Evolutionary conservation across 1,284 basidiomycete species (phyloP), one percentile per base, ranked within the genome.

Genomic region (Pseudozyma sp.): DNA sequence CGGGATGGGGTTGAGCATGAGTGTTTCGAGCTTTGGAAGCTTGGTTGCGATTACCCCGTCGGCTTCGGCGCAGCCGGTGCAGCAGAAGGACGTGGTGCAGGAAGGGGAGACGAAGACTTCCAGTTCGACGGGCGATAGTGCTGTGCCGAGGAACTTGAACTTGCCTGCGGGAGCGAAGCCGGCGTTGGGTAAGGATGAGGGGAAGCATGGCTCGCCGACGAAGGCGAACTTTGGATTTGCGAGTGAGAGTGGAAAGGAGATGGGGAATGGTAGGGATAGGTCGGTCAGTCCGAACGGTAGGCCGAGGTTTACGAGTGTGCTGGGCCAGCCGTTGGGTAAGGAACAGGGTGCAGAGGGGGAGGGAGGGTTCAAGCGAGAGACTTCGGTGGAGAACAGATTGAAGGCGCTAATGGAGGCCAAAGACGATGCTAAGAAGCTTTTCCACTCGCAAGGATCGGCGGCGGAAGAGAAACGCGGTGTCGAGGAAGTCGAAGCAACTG

Each of bases 361-460:
- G 33, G 37, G n/a, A 7, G 54, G 44, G 19, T 42, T 45, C 43
- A 65, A 59, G 48, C 47, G 60, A 5, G 70, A 64, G 5, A 17
- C 53, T 7, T 75, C 75, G 51, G 70, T 80, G 0, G 67, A 80
- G 50, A 65, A 79, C 33, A 44, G 78, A 24, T 63, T 80, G 33
- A 79, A 77, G 56, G 78, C 78, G 16, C 68, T 80, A 0, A 42
- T 79, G 50, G 61, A 53, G 9, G 53, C 54, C 3, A 44, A 48
- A 16, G 29, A 7, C 5, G 39, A 35, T 4, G 54, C 57, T n/a
- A 35, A n/a, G 8, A 44, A 44, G 43, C 8, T 7, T 24, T 3
- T n/a, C 10, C 49, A 51, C 17, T 35, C 19, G 16, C 29, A 48
- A 9, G 48, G 19, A 19, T 33, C 34, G 30, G 54, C 44, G 33